Conservation (phyloP, 371 early-diverging fungal species). For the Syncephalis fuscata region DNA sequence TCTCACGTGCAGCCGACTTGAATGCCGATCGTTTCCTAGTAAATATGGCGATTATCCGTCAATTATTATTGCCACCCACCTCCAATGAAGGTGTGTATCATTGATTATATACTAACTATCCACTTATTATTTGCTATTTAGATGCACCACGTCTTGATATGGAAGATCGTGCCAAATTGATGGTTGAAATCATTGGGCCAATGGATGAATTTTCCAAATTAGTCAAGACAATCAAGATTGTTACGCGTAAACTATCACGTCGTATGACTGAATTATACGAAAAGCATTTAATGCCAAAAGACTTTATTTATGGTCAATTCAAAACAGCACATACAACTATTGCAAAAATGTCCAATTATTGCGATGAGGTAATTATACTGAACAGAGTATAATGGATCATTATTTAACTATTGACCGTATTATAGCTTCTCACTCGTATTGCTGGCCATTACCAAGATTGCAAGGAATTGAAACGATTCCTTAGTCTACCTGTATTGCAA, state of each 20-base stretch:
- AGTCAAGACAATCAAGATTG: conserved; percentile 40
- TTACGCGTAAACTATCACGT: conserved; percentile 44
- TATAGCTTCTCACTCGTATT: no score
- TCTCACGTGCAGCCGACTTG: conserved; percentile 31
- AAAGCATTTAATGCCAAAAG: conserved; percentile 26
- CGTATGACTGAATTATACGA: conserved; percentile 41
- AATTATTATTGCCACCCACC: conserved; percentile 16
- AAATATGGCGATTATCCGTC: conserved; percentile 27
- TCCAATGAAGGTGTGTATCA: conserved; percentile 15
- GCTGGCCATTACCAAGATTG: no score
- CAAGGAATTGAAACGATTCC: no score
- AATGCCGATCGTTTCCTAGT: conserved; percentile 48
- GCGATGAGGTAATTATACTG: conserved; percentile 16
- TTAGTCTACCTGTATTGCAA: neutral
- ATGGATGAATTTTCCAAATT: conserved; percentile 28
- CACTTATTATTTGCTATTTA: conserved; percentile 7
- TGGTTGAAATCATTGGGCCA: conserved; percentile 33
- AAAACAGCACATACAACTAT: conserved; percentile 26
- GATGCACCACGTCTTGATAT: conserved; percentile 2
- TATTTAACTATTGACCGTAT: neutral
- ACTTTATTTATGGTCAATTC: conserved; percentile 29
- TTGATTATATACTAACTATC: conserved; percentile 5
- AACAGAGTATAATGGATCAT: neutral
- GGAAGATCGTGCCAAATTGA: conserved; percentile 30
- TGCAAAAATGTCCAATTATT: conserved; percentile 25